Conservation (phyloP, 1,284 basidiomycete species). For the Ceratobasidium sp. region DNA sequence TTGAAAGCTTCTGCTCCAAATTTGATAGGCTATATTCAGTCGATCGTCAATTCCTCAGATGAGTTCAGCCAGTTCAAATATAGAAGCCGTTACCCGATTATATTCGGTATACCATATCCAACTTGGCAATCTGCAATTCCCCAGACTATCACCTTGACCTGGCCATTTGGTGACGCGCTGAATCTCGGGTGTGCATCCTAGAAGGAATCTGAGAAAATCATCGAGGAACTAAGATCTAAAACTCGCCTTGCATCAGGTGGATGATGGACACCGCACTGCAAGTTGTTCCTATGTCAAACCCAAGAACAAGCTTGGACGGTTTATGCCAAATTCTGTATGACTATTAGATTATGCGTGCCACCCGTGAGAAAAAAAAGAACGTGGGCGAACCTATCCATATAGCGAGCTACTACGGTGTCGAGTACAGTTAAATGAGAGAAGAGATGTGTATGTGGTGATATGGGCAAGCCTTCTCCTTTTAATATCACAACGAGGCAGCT, state of each 20-base stretch:
- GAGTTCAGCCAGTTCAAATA: not conserved
- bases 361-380: too few species aligned
- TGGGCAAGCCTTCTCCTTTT: too few species aligned
- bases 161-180: conserved; percentile 21
- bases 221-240: not conserved
- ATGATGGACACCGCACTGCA: conserved; percentile 15
- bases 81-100: not conserved
- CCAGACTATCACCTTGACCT: not conserved
- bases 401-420: too few species aligned
- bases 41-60: not conserved
- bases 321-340: not conserved
- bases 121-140: not conserved
- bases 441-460: too few species aligned
- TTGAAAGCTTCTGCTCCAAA: conserved; percentile 25
- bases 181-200: not conserved
- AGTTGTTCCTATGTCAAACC: conserved; percentile 20
- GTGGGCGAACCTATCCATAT: too few species aligned
- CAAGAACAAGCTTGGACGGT: conserved; percentile 3
- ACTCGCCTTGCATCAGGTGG: not conserved
- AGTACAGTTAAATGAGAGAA: too few species aligned
- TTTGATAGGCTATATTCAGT: conserved; percentile 7
- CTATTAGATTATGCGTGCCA: not conserved
- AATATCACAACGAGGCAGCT: too few species aligned
- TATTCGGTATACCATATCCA: conserved; percentile 21
- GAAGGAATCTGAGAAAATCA: not conserved